Evolutionary conservation across 1,284 basidiomycete species (phyloP).

Genomic region (Bondarzewia mesenterica): DNA sequence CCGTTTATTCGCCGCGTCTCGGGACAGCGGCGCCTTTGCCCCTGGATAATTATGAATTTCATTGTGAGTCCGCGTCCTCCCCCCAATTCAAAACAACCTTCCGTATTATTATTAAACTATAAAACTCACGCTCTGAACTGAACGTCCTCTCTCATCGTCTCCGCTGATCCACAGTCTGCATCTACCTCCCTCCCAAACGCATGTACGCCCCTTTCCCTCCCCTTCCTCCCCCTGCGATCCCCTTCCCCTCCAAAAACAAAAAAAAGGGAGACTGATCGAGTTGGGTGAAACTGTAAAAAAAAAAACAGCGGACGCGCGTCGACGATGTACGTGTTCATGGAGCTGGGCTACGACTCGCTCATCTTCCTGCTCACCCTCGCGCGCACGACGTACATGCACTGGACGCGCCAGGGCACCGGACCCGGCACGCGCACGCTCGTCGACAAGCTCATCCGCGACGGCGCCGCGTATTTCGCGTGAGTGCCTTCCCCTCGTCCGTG

Average conservation of each 20-base stretch:
- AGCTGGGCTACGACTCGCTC: slow-evolving; percentile 11
- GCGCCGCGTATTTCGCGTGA: slow-evolving; percentile 13
- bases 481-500: too few relatives aligned
- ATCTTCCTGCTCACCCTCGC: slow-evolving; percentile 13
- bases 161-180: too few relatives aligned
- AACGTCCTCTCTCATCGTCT: too few relatives aligned
- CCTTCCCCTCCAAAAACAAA: too few relatives aligned
- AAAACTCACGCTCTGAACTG: too few relatives aligned
- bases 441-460: slow-evolving; percentile 9
- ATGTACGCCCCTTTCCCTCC: slow-evolving; percentile 5
- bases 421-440: slow-evolving; percentile 7
- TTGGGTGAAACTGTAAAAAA: too few relatives aligned
- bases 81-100: background rate
- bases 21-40: slow-evolving; percentile 10
- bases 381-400: slow-evolving; percentile 13
- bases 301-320: slow-evolving; percentile 10
- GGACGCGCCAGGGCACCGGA: slow-evolving; percentile 4
- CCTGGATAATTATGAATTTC: slow-evolving; percentile 13
- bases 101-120: too few relatives aligned
- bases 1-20: background rate
- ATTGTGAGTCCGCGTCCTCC: slow-evolving; percentile 7
- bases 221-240: background rate
- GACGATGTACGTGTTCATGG: slow-evolving; percentile 12
- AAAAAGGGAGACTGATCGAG: too few relatives aligned
- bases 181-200: slow-evolving; percentile 11